phyloP scores from a whole-genome alignment of 1,284 basidiomycete species.

The Austroboletus novae-zelandiae region DNA sequence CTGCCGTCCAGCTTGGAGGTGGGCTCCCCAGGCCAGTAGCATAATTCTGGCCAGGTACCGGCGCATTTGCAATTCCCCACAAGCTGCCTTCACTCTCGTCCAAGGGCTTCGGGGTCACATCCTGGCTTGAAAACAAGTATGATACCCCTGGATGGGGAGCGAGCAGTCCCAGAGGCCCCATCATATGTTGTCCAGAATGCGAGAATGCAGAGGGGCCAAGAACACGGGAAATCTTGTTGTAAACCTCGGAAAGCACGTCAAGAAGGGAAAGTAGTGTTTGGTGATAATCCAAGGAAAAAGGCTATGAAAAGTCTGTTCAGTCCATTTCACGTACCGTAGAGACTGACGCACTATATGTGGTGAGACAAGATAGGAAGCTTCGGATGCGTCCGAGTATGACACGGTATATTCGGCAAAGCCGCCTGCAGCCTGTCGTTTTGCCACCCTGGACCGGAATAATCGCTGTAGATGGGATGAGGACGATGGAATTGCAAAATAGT shows the following conservation, averaged over 20 bases:
- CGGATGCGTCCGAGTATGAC: slow-evolving; percentile 57
- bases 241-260: slow-evolving; percentile 83
- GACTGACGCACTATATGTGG: slow-evolving; percentile 64
- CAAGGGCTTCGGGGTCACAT: slow-evolving; percentile 32
- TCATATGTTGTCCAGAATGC: slow-evolving; percentile 61
- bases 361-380: slow-evolving; percentile 68
- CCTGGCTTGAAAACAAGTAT: slow-evolving; percentile 59
- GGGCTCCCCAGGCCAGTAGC: slow-evolving; percentile 43
- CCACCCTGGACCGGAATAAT: slow-evolving; percentile 56
- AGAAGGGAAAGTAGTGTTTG: slow-evolving; percentile 82
- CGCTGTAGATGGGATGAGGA: slow-evolving; percentile 38
- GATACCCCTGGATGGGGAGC: slow-evolving; percentile 79
- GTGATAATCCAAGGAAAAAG: slow-evolving; percentile 83
- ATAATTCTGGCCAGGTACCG: slow-evolving; percentile 25
- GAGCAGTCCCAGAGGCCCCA: slow-evolving; percentile 69
- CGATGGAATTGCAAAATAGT: slow-evolving; percentile 3
- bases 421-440: slow-evolving; percentile 49
- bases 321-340: background rate
- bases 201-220: slow-evolving; percentile 76
- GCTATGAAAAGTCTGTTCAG: slow-evolving; percentile 42
- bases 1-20: slow-evolving; percentile 57
- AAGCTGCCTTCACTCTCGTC: slow-evolving; percentile 52
- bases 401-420: slow-evolving; percentile 59
- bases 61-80: slow-evolving; percentile 68
- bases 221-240: slow-evolving; percentile 78